Conservation (phyloP, 2,329 filamentous ascomycete genomes). For the Hypoxylon sp. region DNA sequence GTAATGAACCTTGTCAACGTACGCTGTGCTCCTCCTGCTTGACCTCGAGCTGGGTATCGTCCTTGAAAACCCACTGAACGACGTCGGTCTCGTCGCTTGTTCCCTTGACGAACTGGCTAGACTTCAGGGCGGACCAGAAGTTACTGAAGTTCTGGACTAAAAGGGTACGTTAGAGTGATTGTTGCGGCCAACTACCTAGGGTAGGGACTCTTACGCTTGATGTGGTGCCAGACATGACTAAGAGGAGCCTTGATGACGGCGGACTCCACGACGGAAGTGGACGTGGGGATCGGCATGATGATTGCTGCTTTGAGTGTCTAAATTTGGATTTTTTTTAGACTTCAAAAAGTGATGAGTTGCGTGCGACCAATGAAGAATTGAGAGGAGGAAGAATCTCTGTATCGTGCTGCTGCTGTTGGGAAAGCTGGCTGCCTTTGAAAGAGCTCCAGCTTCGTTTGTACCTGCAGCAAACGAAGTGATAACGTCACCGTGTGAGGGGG, state of each 20-base stretch:
- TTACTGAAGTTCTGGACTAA: slow-evolving; percentile 72
- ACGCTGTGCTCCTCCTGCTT: slow-evolving; percentile 83
- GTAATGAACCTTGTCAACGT: slow-evolving; percentile 48
- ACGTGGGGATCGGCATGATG: slow-evolving; percentile 69
- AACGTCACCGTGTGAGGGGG: slow-evolving; percentile 44
- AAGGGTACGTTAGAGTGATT: slow-evolving; percentile 7
- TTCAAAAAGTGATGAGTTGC: slow-evolving; percentile 5
- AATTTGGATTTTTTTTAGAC: slow-evolving; percentile 1
- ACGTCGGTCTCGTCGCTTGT: slow-evolving; percentile 73
- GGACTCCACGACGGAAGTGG: slow-evolving; percentile 73
- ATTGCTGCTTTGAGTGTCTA: slow-evolving; percentile 21
- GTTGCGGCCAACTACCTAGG: background rate
- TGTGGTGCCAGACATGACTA: slow-evolving; percentile 76
- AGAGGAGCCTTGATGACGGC: slow-evolving; percentile 76
- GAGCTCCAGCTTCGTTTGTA: slow-evolving; percentile 32
- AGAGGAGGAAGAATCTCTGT: background rate
- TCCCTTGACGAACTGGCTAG: slow-evolving; percentile 73
- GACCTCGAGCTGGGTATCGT: slow-evolving; percentile 75
- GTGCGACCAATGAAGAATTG: background rate
- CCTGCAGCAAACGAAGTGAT: slow-evolving; percentile 42
- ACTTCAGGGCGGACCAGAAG: slow-evolving; percentile 73
- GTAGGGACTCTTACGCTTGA: slow-evolving; percentile 64
- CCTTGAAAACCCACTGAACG: slow-evolving; percentile 77
- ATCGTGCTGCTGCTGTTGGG: background rate
- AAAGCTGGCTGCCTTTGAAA: slow-evolving; percentile 10